Conservation (phyloP, 108 stramenopile species). For the Pseudonitzschia pungens region DNA sequence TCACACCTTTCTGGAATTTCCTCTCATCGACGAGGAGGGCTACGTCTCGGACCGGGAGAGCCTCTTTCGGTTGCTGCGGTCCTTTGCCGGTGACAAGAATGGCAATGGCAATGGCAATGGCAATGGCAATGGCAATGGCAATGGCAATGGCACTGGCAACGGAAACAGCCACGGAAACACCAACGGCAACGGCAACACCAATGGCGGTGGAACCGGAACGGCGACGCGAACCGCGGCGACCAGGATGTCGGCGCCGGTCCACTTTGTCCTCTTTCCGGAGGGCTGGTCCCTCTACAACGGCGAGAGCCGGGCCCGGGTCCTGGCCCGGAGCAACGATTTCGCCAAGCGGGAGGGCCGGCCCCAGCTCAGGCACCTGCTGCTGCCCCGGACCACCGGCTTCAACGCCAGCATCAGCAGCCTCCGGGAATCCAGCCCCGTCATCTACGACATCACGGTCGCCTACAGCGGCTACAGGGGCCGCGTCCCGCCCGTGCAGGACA, state of each 20-base stretch:
- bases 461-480: slow-evolving; percentile 50
- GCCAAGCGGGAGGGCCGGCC: slow-evolving; percentile 74
- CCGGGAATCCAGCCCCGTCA: slow-evolving; percentile 62
- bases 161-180: no score
- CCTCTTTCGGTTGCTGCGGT: slow-evolving; percentile 56
- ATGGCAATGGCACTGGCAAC: no score
- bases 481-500: slow-evolving; percentile 27
- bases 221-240: no score
- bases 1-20: slow-evolving; percentile 65
- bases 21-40: slow-evolving; percentile 57
- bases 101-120: no score
- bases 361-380: slow-evolving; percentile 68
- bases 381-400: slow-evolving; percentile 73
- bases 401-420: slow-evolving; percentile 70
- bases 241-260: slow-evolving; percentile 53
- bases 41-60: slow-evolving; percentile 57
- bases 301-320: slow-evolving; percentile 45
- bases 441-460: slow-evolving; percentile 78
- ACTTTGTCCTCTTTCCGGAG: slow-evolving; percentile 60
- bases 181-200: no score
- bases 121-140: no score
- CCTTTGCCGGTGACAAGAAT: slow-evolving; percentile 48
- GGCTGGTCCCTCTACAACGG: slow-evolving; percentile 58
- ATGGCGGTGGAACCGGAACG: no score
- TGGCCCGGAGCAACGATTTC: slow-evolving; percentile 75